Evolutionary conservation across 768 basidiomycete species (phyloP), one percentile per base, ranked within the genome.

Genomic region (Arthromyces matolae): DNA sequence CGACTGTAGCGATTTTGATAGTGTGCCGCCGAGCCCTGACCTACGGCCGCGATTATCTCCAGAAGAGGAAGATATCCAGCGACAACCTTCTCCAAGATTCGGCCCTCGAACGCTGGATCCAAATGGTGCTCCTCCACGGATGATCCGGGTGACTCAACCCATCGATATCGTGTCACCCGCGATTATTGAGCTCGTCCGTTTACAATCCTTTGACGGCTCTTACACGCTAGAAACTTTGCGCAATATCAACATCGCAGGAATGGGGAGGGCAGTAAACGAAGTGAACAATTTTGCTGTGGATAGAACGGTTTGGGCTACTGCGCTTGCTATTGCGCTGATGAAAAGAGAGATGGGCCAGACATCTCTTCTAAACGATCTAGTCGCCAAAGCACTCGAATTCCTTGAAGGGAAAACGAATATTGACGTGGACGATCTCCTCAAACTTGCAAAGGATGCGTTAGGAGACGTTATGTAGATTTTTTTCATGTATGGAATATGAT

Each of bases 171-270:
- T 58, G 10, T 52, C 52, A 18, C 36, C 58, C 3, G 57, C 63
- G 24, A 67, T 76, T 4, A 50, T 71, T 14, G 45, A 65, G 3
- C 59, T 81, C 32, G 60, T 76, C 9, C 51, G 53, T 12, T 49
- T 73, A 18, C 76, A 79, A 63, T 38, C 51, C 2, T 67, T 68
- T 22, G 74, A 80, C 42, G 81, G 81, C 0, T 78, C 78, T 1
- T 82, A 78, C 58, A n/a, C 54, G 7, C 49, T 62, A 25, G 54
- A 67, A 3, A 32, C 55, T 0, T 60, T 79, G 6, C 53, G 52
- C 0, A 40, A 8, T 10, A 57, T 81, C 0, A 40, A 8, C 12
- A 57, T 81, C 28, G 64, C 78, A 4, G 76, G 77, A 6, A 43
- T 57, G n/a, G 37, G 22, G 0, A 50, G 47, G 0, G 64, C 67